phyloP scores from a whole-genome alignment of 2,329 filamentous ascomycete species.

The Beauveria medogensis region DNA sequence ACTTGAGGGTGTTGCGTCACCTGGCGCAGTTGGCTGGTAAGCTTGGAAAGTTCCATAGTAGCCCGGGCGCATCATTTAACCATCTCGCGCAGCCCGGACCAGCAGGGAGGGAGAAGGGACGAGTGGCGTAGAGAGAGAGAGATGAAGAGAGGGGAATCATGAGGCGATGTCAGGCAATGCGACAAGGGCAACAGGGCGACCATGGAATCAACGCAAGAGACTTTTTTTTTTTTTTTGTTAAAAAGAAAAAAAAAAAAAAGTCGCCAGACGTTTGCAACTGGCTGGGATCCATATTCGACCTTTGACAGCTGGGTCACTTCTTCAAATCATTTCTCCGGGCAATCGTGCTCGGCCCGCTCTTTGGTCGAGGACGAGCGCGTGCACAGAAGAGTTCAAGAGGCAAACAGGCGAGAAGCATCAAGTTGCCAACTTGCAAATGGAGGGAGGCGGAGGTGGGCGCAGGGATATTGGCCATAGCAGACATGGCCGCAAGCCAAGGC shows the following conservation, averaged over 20 bases:
- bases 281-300: not conserved
- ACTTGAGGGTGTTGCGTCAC: constrained; percentile 3
- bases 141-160: not conserved
- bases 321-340: not conserved
- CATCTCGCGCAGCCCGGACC: constrained; percentile 2
- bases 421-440: not conserved
- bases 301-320: not conserved
- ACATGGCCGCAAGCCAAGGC: not conserved
- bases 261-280: not conserved
- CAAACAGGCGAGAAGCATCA: not conserved
- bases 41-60: not conserved
- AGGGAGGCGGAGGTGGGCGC: not conserved
- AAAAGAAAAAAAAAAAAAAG: not conserved
- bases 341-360: not conserved
- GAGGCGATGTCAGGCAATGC: not conserved
- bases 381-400: not conserved
- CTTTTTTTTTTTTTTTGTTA: too few species aligned
- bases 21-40: not conserved
- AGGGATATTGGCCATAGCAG: not conserved
- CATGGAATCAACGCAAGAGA: not conserved
- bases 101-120: not conserved
- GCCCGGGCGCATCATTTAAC: not conserved
- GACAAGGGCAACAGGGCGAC: not conserved
- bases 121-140: not conserved
- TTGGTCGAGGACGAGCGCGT: not conserved